These are phyloP conservation scores for Quercus robur DNA, from an alignment of 306 rosid genomes.

Conservation along the genomic window DNA sequence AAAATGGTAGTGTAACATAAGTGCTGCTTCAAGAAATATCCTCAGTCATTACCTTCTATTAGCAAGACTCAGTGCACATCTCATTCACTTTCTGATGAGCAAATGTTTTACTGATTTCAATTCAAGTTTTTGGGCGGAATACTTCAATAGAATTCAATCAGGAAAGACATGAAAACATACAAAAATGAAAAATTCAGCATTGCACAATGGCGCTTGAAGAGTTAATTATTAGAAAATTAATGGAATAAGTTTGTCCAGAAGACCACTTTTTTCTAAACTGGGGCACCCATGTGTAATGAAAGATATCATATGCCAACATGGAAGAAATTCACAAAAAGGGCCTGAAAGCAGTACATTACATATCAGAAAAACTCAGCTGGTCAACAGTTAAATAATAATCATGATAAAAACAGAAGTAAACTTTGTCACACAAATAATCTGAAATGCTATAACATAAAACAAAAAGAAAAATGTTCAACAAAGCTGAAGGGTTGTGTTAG, in stretches of 20 bases:
- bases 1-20: neutral
- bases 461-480: conserved; percentile 2
- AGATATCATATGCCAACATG: conserved; percentile 19
- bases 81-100: neutral
- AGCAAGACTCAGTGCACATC: neutral
- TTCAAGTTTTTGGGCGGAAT: neutral
- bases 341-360: neutral
- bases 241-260: conserved; percentile 10
- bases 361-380: conserved; percentile 12
- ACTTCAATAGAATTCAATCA: neutral
- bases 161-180: neutral
- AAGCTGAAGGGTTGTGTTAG: conserved; percentile 19
- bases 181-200: neutral
- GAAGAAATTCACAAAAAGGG: conserved; percentile 1
- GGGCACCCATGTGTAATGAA: neutral
- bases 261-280: conserved; percentile 1
- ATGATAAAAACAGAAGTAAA: conserved; percentile 27
- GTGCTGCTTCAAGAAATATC: neutral
- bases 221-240: neutral
- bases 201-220: neutral
- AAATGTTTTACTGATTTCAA: neutral
- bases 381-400: conserved; percentile 13
- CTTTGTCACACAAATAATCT: conserved; percentile 19
- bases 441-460: conserved; percentile 15
- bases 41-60: neutral